Base-by-base conservation (phyloP, 2,329 filamentous ascomycete genomes). In the Gyromitra esculenta region DNA sequence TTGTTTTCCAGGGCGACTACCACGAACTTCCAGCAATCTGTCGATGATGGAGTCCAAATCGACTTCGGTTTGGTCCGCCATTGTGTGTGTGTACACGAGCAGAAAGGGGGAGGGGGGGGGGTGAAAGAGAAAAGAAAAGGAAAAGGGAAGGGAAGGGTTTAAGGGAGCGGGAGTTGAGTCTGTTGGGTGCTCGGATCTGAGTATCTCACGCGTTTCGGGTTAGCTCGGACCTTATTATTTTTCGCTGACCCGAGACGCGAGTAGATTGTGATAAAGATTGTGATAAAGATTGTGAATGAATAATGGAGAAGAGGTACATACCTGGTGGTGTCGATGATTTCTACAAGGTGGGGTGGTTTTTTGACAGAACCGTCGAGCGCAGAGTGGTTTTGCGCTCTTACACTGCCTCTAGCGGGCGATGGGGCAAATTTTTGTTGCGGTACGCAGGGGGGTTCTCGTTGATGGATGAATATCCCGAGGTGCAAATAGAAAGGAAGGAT, bases 31-130 rank as follows among this genome's bases (percentile, higher is more conserved):
- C 83, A 98, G 89, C 83, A 99, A 90, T 85, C 96, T 91, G 86
- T 98, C 95, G 88, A 99, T 98, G 90, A 98, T 97, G 83, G 94
- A 97, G 86, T 99, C 96, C 87, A 99, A 89, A 87, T 98, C 95
- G 86, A 98, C 93, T 86, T 98, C 95, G 86, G 93, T 88, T 83
- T 89, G 86, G 85, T 92, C 91, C 84, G 90, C 90, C 91, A 92
- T 92, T 83, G 84, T 85, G 84, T 84, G 79, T 79, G 80, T 80
- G 79, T 80, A n/a, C 35, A 71, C 80, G 79, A 77, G 79, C 79
- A 72, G 70, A 76, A 76, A 68, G 76, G 79, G 79, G 76, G 65
- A 79, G 43, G 76, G 65, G 79, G 43, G 45, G 35, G 48, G 25
- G 39, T 70, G 60, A 64, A 80, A 79, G 82, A 80, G 79, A 80